phyloP scores from a whole-genome alignment of 208 protist genomes.

The Plasmodiophora brassicae region DNA sequence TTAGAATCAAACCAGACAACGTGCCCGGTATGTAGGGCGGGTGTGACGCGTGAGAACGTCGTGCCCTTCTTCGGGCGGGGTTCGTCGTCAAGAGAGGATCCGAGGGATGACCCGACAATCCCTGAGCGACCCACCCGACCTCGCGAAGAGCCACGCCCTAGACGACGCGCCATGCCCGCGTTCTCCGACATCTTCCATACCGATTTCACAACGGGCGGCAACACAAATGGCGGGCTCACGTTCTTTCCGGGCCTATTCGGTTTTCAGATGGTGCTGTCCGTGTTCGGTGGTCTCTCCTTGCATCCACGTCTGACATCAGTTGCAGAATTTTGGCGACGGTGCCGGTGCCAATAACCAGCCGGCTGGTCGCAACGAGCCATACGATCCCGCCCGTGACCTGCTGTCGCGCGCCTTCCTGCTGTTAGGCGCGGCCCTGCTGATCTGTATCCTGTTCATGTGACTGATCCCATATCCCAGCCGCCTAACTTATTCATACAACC shows the following conservation, averaged over 20 bases:
- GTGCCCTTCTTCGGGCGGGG: neutral
- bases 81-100: neutral
- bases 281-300: too few species aligned
- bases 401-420: too few species aligned
- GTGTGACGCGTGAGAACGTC: neutral
- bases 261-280: neutral
- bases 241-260: neutral
- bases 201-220: neutral
- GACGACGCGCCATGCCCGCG: neutral
- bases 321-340: too few species aligned
- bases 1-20: neutral
- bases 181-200: neutral
- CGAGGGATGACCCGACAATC: neutral
- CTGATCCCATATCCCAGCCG: too few species aligned
- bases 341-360: too few species aligned
- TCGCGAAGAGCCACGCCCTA: neutral
- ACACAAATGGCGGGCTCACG: neutral
- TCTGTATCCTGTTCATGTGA: too few species aligned
- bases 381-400: too few species aligned
- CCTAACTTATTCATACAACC: too few species aligned
- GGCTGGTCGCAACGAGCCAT: too few species aligned
- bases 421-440: too few species aligned
- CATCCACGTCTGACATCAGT: too few species aligned
- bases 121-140: neutral
- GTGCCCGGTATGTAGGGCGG: constrained; percentile 12